Evolutionary conservation across 139 green algal genomes (phyloP).

Genomic region (Asterochloris erici): DNA sequence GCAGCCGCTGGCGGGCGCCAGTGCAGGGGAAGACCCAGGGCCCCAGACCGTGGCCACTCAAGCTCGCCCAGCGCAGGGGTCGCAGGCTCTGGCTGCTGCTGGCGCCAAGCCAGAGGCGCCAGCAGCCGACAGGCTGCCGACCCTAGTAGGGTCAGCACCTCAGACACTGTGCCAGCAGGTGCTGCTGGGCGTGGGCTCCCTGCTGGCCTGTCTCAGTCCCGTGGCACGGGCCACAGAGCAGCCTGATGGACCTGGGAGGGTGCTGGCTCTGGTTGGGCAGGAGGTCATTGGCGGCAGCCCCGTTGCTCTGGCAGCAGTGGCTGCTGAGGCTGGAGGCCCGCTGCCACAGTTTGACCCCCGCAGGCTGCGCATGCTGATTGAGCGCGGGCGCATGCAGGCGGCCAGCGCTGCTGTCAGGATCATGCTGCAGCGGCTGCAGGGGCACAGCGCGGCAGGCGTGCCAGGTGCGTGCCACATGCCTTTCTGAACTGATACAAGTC

Average conservation of each 20-base stretch:
- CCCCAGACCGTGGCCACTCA: too few species aligned
- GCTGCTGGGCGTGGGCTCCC: too few species aligned
- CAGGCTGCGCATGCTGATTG: conserved; percentile 25
- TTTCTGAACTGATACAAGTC: too few species aligned
- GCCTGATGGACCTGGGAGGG: not conserved
- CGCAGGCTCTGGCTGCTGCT: too few species aligned
- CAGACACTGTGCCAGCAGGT: too few species aligned
- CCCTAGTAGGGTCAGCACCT: too few species aligned
- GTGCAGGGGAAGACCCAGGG: not conserved
- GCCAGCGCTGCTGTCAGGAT: conserved; percentile 23
- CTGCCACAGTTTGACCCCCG: conserved; percentile 37
- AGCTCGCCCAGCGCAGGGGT: too few species aligned
- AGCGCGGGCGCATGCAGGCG: conserved; percentile 22
- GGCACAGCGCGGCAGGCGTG: not conserved
- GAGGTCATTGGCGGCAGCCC: not conserved
- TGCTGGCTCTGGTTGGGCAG: not conserved
- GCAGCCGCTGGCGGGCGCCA: not conserved
- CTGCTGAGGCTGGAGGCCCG: not conserved
- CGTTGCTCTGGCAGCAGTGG: not conserved
- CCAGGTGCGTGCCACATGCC: too few species aligned
- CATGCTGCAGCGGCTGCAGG: conserved; percentile 28
- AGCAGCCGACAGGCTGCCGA: too few species aligned
- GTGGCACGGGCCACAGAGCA: too few species aligned
- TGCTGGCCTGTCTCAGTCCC: too few species aligned
- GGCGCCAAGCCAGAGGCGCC: not conserved